phyloP scores from a whole-genome alignment of 1,139 yeast species.

The Meyerozyma smithsonii region DNA sequence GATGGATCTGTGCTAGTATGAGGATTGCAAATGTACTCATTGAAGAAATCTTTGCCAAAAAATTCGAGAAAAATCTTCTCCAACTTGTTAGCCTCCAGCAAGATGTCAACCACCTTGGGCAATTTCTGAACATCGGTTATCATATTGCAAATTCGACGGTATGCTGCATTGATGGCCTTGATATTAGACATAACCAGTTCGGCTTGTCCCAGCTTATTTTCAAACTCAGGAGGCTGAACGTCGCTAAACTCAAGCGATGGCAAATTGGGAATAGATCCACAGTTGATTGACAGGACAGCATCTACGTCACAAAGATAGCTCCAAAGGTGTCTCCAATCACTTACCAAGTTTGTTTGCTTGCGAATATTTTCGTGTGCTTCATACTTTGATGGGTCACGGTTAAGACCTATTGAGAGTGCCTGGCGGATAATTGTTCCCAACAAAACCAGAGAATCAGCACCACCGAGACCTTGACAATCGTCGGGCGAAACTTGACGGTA shows the following conservation, averaged over 20 bases:
- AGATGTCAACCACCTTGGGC: conserved; percentile 35
- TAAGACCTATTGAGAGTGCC: conserved; percentile 40
- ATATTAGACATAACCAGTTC: conserved; percentile 13
- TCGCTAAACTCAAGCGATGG: conserved; percentile 27
- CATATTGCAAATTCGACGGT: conserved; percentile 26
- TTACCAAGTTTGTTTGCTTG: conserved; percentile 22
- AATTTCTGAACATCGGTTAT: conserved; percentile 26
- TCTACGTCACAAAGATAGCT: conserved; percentile 26
- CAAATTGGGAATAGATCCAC: conserved; percentile 30
- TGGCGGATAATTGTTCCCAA: conserved; percentile 37
- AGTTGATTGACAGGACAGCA: conserved; percentile 30
- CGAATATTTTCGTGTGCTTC: conserved; percentile 27
- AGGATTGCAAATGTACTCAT: conserved; percentile 36
- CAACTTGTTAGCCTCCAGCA: conserved; percentile 33
- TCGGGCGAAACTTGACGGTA: conserved; percentile 38
- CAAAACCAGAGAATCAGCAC: conserved; percentile 37
- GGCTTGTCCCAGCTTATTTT: conserved; percentile 17
- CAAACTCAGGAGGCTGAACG: conserved; percentile 24
- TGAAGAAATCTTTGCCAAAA: conserved; percentile 44
- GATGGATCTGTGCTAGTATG: conserved; percentile 15
- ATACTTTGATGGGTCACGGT: conserved; percentile 38
- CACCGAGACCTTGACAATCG: conserved; percentile 43
- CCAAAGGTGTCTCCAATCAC: conserved; percentile 41
- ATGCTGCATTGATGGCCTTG: conserved; percentile 21
- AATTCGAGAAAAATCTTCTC: conserved; percentile 34